Evolutionary conservation across 768 basidiomycete genomes (phyloP).

Genomic region (Naganishia vishniacii): DNA sequence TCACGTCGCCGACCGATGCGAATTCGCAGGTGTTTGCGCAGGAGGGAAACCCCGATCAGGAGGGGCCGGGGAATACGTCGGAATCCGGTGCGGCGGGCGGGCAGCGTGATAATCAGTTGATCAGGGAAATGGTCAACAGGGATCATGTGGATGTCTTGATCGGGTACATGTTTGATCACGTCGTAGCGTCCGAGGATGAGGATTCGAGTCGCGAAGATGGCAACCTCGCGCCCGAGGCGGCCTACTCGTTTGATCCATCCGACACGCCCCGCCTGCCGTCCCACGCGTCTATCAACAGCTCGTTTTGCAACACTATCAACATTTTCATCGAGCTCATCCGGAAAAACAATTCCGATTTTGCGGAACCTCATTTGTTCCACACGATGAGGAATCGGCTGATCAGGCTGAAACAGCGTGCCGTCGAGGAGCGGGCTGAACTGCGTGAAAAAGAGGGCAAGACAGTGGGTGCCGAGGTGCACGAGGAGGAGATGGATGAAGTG

Average conservation of each 20-base stretch:
- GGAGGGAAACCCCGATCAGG: slow-evolving; percentile 1
- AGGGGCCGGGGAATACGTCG: slow-evolving; percentile 21
- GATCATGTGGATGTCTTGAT: slow-evolving; percentile 67
- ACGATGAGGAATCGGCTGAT: slow-evolving; percentile 85
- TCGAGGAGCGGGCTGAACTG: slow-evolving; percentile 51
- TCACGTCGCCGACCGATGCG: slow-evolving; percentile 1
- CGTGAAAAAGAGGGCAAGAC: slow-evolving; percentile 52
- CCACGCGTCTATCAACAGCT: slow-evolving; percentile 55
- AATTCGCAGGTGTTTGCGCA: not conserved
- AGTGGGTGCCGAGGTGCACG: too few species aligned
- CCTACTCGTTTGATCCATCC: slow-evolving; percentile 38
- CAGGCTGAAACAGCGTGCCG: slow-evolving; percentile 62
- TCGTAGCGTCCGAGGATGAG: slow-evolving; percentile 41
- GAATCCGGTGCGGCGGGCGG: slow-evolving; percentile 24
- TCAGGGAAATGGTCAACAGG: slow-evolving; percentile 73
- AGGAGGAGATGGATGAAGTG: slow-evolving; percentile 33
- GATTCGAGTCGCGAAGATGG: slow-evolving; percentile 24
- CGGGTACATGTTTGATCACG: slow-evolving; percentile 70
- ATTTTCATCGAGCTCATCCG: slow-evolving; percentile 89
- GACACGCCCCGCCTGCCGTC: slow-evolving; percentile 39
- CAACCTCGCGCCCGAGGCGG: not conserved
- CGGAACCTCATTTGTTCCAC: slow-evolving; percentile 95
- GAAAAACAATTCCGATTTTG: slow-evolving; percentile 97
- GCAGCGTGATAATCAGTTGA: slow-evolving; percentile 63
- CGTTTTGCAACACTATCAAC: slow-evolving; percentile 76